These are phyloP conservation scores for Endotrypanum monterogeii DNA, from an alignment of 208 protist species.

Conservation along the genomic window DNA sequence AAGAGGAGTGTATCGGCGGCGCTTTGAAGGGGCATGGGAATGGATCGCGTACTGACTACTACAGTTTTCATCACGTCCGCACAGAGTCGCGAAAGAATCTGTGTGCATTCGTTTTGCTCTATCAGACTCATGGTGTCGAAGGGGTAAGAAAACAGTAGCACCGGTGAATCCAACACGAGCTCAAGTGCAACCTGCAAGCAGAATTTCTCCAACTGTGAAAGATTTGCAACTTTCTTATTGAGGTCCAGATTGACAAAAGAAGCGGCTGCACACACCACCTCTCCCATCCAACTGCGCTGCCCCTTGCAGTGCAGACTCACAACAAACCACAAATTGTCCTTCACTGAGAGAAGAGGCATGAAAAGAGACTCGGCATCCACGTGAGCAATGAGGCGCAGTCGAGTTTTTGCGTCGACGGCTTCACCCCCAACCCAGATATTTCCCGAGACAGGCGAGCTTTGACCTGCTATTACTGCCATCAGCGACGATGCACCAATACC, in stretches of 20 bases:
- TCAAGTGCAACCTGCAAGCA: slow-evolving; percentile 62
- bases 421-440: slow-evolving; percentile 35
- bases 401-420: slow-evolving; percentile 1
- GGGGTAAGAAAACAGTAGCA: slow-evolving; percentile 46
- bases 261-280: slow-evolving; percentile 36
- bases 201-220: slow-evolving; percentile 44
- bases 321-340: slow-evolving; percentile 56
- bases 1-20: slow-evolving; percentile 43
- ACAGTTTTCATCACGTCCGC: slow-evolving; percentile 55
- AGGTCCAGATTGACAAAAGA: slow-evolving; percentile 45
- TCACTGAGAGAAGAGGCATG: slow-evolving; percentile 52
- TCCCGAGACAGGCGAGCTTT: slow-evolving; percentile 23
- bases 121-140: slow-evolving; percentile 35
- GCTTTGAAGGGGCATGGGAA: slow-evolving; percentile 42
- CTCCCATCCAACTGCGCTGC: slow-evolving; percentile 31
- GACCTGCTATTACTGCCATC: slow-evolving; percentile 39
- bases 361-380: slow-evolving; percentile 30
- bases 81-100: slow-evolving; percentile 40
- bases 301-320: slow-evolving; percentile 49
- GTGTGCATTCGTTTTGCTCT: slow-evolving; percentile 27
- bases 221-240: slow-evolving; percentile 25
- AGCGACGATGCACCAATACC: slow-evolving; percentile 30
- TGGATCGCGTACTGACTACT: slow-evolving; percentile 42
- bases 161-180: slow-evolving; percentile 57
- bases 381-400: slow-evolving; percentile 14